A percentile compares a stretch with the other conserved stretches of the same genome.
phyloP scores from a whole-genome alignment of 1,139 yeast genomes.

The Blastobotrys capitulatus region DNA sequence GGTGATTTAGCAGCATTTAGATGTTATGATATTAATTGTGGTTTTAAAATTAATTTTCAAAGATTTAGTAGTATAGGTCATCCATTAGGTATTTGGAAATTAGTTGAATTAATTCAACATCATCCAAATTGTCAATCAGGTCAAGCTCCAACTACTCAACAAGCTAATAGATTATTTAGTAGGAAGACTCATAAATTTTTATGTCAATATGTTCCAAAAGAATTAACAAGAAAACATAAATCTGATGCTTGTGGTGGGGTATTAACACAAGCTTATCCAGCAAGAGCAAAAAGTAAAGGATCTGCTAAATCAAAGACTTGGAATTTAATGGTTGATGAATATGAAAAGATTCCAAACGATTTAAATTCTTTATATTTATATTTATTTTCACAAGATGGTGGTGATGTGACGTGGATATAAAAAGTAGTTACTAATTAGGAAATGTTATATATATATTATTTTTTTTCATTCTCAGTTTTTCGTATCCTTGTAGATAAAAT shows the following conservation, averaged over 20 bases:
- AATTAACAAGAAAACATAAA: background rate
- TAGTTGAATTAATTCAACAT: background rate
- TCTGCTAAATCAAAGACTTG: conserved; percentile 3
- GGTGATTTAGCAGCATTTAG: conserved; percentile 8
- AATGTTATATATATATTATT: too few species aligned
- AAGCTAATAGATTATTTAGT: conserved; percentile 7
- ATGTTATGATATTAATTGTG: conserved; percentile 3
- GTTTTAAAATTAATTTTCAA: conserved; percentile 5
- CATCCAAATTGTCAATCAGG: background rate
- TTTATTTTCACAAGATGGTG: background rate
- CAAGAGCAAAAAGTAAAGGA: background rate
- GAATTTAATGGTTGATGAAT: conserved; percentile 8
- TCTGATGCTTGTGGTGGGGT: conserved; percentile 2
- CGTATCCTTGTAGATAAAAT: too few species aligned
- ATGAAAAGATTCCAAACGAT: conserved; percentile 3
- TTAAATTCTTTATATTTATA: background rate
- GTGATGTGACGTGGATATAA: background rate
- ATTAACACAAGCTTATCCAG: conserved; percentile 4
- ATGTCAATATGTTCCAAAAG: conserved; percentile 1
- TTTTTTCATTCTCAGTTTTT: too few species aligned
- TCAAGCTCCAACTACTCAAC: background rate
- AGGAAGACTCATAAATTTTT: conserved; percentile 7
- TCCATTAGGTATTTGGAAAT: conserved; percentile 4
- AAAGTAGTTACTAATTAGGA: too few species aligned
- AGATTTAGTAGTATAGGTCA: background rate